Evolutionary conservation across 345 rosid species (phyloP), one percentile per base, ranked within the genome.

Genomic region (Salix purpurea): DNA sequence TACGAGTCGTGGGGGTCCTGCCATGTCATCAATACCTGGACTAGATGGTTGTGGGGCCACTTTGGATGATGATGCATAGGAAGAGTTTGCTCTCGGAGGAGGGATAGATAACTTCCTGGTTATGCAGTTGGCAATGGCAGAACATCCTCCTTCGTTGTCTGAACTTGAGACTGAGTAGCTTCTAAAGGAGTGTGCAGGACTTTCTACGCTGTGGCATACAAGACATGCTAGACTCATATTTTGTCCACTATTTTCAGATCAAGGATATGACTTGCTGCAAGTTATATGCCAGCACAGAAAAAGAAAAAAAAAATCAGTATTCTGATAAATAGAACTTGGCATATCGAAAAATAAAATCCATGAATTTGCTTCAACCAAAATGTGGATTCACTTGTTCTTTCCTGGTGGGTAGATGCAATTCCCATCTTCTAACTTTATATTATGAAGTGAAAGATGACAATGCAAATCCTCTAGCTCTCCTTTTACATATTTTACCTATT

Each of bases 91-190:
- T 72, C 89, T 89, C 6, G 94, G 89, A 30, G 92, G 85, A 69
- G 93, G 94, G 74, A 91, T 80, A 56, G 94, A 83, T 6, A 88
- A 69, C 76, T 81, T 90, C 85, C 94, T 82, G 11, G 96, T 77
- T 79, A 93, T 76, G 86, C 99, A 95, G 88, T 79, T 91, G 2
- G 88, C 83, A 1, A 95, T 88, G 32, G 96, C 89, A 0, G 91
- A 79, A 82, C 99, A 95, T 81, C 97, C 88, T 77, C 93, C 97
- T 8, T 93, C 96, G 1, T 90, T 95, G 71, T 93, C 99, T 30
- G 97, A 90, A 75, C 99, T 95, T 30, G 98, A 93, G 42, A 91
- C 89, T 0, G 99, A 95, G 87, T 90, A 95, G 86, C 99, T 93
- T 85, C 99, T 83, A 75, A 91, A 90, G 0, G 99, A 95, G 85